Conservation (phyloP, 1,284 basidiomycete genomes). For the Cutaneotrichosporon spelunceum region DNA sequence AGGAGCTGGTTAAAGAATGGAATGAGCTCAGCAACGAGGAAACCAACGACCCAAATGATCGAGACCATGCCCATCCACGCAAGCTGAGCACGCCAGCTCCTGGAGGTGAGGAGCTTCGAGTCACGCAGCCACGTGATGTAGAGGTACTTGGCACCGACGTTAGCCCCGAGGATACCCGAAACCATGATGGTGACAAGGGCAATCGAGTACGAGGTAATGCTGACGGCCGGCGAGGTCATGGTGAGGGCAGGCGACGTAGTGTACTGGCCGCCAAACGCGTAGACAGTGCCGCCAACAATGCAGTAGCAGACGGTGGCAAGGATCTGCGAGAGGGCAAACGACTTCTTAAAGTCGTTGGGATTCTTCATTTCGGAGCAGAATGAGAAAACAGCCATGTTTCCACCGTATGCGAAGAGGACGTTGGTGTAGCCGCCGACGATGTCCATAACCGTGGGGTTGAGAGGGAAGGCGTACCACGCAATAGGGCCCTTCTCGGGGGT, state of each 20-base stretch:
- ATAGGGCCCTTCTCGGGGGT: constrained; percentile 31
- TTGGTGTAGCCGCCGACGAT: constrained; percentile 43
- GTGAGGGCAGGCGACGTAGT: constrained; percentile 42
- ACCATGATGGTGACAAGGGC: constrained; percentile 45
- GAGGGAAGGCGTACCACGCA: constrained; percentile 33
- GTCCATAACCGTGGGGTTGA: constrained; percentile 34
- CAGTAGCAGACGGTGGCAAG: constrained; percentile 34
- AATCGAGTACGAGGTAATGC: constrained; percentile 39
- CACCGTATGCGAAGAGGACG: constrained; percentile 44
- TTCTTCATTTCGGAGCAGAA: constrained; percentile 46
- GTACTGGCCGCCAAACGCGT: constrained; percentile 44
- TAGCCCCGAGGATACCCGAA: constrained; percentile 42
- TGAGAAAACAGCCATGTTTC: constrained; percentile 43
- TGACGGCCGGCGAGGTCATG: constrained; percentile 36
- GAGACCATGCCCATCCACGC: constrained; percentile 41
- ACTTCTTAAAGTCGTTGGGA: constrained; percentile 47
- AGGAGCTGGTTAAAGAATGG: constrained; percentile 50
- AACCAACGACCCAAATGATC: constrained; percentile 42
- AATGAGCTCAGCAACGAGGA: constrained; percentile 42
- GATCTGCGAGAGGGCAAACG: constrained; percentile 40
- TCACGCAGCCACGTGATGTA: constrained; percentile 39
- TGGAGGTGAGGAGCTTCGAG: constrained; percentile 37
- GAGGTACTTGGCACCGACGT: constrained; percentile 45
- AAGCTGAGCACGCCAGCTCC: constrained; percentile 31
- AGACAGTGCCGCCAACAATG: constrained; percentile 38